Base-by-base conservation (phyloP, 768 basidiomycete species). In the Auricularia heimuer region DNA sequence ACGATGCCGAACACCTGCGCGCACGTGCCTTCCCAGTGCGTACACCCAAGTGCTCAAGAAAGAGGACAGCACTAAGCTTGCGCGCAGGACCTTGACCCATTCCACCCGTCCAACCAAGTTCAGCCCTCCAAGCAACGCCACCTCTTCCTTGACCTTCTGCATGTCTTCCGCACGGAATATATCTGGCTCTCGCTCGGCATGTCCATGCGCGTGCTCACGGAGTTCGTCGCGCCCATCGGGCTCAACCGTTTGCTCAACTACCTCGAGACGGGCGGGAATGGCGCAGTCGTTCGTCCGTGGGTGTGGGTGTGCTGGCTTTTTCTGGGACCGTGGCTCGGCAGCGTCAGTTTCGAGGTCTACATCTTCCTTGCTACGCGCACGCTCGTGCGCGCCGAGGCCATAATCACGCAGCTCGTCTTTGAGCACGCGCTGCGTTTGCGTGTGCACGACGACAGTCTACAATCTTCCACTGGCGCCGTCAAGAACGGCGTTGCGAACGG, bases 261-360 rank as follows among this genome's bases (percentile, higher is more conserved):
- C 68, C 68, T 80, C 29, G 77, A 81, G 66, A 73, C 67, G 29
- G 68, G 71, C 33, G 79, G 77, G 3, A 67, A 77, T 54, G 72
- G 69, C 29, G 73, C 77, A 7, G 67, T 69, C 6, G 66, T 81
- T 61, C 75, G 77, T 18, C 82, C 83, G 0, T 81, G 81, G 76
- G 76, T 84, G 11, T 83, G 76, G 74, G 70, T 77, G 54, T 62
- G 68, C 1, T 67, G 66, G 64, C 64, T 67, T 4, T 62, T 62
- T 56, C 65, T 73, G 61, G 72, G 69, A 34, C 66, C 72, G 35
- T 69, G 62, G 33, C 21, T 65, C 11, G 71, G 68, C 64, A 54
- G 64, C 56, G 24, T 75, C 36, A 61, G 70, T 36, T 73, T 74
- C 54, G 74, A 77, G 62, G 69, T 64, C 51, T 77, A 77, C 68